Evolutionary conservation across 768 basidiomycete species (phyloP), one percentile per base, ranked within the genome.

Genomic region (Krasilnikovozyma curviuscula): DNA sequence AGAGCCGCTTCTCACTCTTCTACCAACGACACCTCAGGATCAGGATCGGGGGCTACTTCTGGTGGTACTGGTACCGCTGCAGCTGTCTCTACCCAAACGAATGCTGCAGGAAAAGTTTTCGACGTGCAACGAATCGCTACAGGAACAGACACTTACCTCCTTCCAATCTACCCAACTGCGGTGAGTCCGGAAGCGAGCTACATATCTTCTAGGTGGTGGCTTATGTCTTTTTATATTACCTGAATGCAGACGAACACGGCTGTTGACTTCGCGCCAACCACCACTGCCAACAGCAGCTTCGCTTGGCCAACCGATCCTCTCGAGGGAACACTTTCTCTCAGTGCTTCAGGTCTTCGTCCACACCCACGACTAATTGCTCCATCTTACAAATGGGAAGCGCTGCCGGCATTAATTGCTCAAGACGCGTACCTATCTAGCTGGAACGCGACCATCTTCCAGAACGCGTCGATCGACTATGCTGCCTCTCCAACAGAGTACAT

Each of bases 351-450:
- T 29, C 79, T 84, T 39, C 57, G 77, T 7, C 79, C 83, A 58
- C 81, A 89, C 52, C 93, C 93, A 23, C 81, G 83, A 37, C 72
- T 98, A 40, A 79, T 93, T 56, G 93, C 91, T 16, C 86, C 91
- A 19, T 57, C 71, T 8, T 88, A 86, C 72, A 88, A 85, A 65
- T 97, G 93, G 91, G 64, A 71, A 14, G 82, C 76, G 10, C 75
- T 98, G 23, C 76, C 80, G 5, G 60, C 61, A 19, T 71, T 93
- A 56, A 91, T 97, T 59, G 65, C 70, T 46, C 73, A 68, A 44
- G 85, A 97, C 61, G 76, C 83, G 3, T 97, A 98, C 68, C 71
- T 97, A 58, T 68, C 72, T 49, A 70, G 66, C 50, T 97, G 91
- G 91, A 93, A 98, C 64, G 70, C 71, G 23, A 81, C 83, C 39